Evolutionary conservation across 2,329 filamentous ascomycete species (phyloP), one percentile per base, ranked within the genome.

Genomic region (Trichophyton verrucosum): DNA sequence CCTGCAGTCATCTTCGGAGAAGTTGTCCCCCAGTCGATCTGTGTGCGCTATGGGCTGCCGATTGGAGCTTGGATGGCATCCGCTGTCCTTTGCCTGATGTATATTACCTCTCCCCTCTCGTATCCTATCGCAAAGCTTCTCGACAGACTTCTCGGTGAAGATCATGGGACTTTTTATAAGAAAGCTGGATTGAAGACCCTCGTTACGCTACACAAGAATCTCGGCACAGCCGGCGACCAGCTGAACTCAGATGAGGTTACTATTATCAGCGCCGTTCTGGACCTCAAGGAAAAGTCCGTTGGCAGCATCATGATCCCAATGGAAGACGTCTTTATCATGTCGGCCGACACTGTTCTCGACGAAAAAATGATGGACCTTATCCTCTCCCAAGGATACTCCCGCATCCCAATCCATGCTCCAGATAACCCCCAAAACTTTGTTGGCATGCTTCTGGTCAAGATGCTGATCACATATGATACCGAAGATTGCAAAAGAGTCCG

Each of bases 301-400:
- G 90, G 89, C 51, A 88, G 85, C 70, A 96, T 99, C 71, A 99
- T 99, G 94, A 99, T 95, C 0, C 94, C 94, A 0, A 97, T 99
- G 88, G 86, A 89, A 53, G 91, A 99, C 71, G 94, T 97, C 57
- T 99, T 95, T 71, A 92, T 88, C 63, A 89, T 99, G 84, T 91
- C 91, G n/a, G 88, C 92, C 58, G 91, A 99, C 69, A 94, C 92
- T 3, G 81, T 97, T 1, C 77, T 99, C 61, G 91, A 99, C 69
- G 92, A 97, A 74, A 81, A 85, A 69, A 97, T 91, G 67, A 97
- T 97, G 87, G 90, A 97, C 73, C 83, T 84, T 63, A 96, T 99
- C 61, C 80, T 97, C 6, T 91, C 89, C 0, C 91, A 91, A 56
- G 94, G 94, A 53, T 99, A 97, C 74, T 97, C 94, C 11, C 82